These are phyloP conservation scores for Elaeis guineensis DNA, from an alignment of 176 grass and related monocot genomes.

Conservation along the genomic window DNA sequence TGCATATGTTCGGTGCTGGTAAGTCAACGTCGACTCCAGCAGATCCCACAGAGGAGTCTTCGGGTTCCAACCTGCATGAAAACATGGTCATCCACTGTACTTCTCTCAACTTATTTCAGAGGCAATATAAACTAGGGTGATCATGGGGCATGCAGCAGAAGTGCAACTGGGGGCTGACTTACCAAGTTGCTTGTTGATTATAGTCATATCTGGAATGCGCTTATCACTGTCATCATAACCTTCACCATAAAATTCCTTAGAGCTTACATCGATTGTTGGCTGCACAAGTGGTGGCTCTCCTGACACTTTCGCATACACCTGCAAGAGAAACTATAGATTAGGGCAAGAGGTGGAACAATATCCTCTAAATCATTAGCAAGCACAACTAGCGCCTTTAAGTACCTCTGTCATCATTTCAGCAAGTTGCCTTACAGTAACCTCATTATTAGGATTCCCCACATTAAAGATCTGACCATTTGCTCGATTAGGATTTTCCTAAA, in stretches of 20 bases:
- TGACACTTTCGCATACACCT: conserved; percentile 84
- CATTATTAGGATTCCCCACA: conserved; percentile 92
- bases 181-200: conserved; percentile 93
- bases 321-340: background rate
- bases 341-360: background rate
- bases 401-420: conserved; percentile 93
- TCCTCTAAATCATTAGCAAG: background rate
- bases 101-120: too few relatives aligned
- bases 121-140: too few relatives aligned
- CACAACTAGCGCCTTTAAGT: background rate
- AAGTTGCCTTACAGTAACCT: conserved; percentile 82
- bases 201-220: conserved; percentile 77
- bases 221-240: conserved; percentile 96
- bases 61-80: conserved; percentile 78
- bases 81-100: background rate
- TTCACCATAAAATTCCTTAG: conserved; percentile 84
- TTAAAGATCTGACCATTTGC: conserved; percentile 92
- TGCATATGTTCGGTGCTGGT: conserved; percentile 90
- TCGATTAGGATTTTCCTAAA: conserved; percentile 74
- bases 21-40: conserved; percentile 80
- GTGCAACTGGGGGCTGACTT: conserved; percentile 1
- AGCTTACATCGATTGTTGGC: conserved; percentile 75
- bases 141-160: background rate
- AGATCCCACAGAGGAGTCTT: conserved; percentile 85
- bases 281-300: conserved; percentile 57